phyloP scores from a whole-genome alignment of 805 yeast genomes.

The Candida ulmi region DNA sequence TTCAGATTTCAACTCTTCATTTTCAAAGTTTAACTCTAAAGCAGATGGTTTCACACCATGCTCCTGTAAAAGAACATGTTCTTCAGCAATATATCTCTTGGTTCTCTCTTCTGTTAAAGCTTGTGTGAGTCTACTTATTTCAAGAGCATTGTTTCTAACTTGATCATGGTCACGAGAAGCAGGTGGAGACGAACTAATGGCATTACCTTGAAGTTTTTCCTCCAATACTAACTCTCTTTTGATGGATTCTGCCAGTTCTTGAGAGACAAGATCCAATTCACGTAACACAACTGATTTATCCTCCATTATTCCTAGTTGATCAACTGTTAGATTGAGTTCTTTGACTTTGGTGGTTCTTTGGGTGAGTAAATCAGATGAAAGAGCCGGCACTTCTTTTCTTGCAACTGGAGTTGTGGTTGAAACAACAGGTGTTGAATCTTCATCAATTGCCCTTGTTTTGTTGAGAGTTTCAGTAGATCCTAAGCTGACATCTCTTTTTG shows the following conservation, averaged over 20 bases:
- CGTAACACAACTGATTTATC: conserved; percentile 53
- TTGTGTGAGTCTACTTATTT: conserved; percentile 48
- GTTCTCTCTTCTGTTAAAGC: conserved; percentile 59
- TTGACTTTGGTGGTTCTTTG: background rate
- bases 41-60: conserved; percentile 47
- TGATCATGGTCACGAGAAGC: conserved; percentile 1
- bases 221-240: conserved; percentile 63
- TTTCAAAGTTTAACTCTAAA: conserved; percentile 50
- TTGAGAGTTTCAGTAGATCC: no score
- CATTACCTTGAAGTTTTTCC: conserved; percentile 25
- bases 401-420: no score
- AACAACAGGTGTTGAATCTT: no score
- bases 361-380: background rate
- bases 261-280: conserved; percentile 63
- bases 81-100: conserved; percentile 65
- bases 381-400: no score
- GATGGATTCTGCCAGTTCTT: conserved; percentile 68
- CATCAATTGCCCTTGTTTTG: no score
- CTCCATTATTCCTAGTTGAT: conserved; percentile 56
- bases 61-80: conserved; percentile 53
- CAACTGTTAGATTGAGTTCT: conserved; percentile 38
- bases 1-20: conserved; percentile 44
- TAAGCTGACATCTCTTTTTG: no score
- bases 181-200: background rate
- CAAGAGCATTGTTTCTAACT: conserved; percentile 32